A percentile compares a stretch with the other conserved stretches of the same genome.
Evolutionary conservation across 2,329 filamentous ascomycete genomes (phyloP).

Genomic region (Macrophomina pseudophaseolina): DNA sequence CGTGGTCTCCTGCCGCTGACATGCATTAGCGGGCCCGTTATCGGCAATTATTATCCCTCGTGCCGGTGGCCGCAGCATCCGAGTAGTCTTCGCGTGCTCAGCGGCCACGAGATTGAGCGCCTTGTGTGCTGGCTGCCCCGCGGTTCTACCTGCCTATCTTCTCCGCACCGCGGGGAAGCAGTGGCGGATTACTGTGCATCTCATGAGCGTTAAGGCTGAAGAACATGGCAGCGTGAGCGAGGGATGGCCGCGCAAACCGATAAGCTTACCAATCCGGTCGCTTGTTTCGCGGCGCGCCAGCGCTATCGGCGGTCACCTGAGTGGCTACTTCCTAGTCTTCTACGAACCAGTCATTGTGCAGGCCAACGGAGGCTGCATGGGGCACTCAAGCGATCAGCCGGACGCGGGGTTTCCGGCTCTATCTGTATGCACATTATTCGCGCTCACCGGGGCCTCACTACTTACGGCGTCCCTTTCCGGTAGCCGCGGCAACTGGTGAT

Average conservation of each 20-base stretch:
- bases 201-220: not conserved
- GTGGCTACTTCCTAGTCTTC: not conserved
- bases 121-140: not conserved
- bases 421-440: not conserved
- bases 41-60: not conserved
- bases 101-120: not conserved
- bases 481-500: no score
- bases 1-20: not conserved
- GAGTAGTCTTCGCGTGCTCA: not conserved
- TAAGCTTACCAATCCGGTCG: conserved; percentile 17
- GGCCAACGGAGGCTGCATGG: not conserved
- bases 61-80: not conserved
- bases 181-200: not conserved
- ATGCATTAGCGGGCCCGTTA: conserved; percentile 13
- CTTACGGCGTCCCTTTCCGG: no score
- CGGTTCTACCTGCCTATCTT: not conserved
- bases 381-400: not conserved
- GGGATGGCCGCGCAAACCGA: not conserved
- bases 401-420: not conserved
- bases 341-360: not conserved
- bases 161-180: not conserved
- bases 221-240: not conserved
- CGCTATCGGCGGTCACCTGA: conserved; percentile 5
- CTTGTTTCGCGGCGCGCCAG: conserved; percentile 3
- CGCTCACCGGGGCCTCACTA: no score